phyloP scores from a whole-genome alignment of 2,329 filamentous ascomycete species.

The Alternaria dauci region DNA sequence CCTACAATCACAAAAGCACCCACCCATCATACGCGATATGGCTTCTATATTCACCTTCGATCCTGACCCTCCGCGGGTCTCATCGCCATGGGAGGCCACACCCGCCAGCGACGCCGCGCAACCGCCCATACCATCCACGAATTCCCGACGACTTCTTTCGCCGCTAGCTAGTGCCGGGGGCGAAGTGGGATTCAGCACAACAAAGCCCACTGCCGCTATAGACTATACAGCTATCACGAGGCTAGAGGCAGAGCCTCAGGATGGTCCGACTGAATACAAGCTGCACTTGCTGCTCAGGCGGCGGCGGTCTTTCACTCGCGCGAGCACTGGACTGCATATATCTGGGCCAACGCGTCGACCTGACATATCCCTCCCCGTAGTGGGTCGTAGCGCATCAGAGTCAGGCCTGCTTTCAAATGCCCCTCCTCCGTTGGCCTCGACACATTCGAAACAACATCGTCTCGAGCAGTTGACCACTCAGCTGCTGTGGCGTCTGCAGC shows the following conservation, averaged over 20 bases:
- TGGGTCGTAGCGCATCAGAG: constrained; percentile 43
- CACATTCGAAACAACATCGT: constrained; percentile 79
- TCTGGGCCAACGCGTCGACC: constrained; percentile 61
- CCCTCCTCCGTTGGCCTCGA: constrained; percentile 60
- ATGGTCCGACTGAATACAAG: constrained; percentile 96
- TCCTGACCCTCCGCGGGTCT: constrained; percentile 83
- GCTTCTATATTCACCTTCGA: constrained; percentile 97
- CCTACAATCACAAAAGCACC: not conserved
- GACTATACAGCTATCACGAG: constrained; percentile 66
- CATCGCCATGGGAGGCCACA: constrained; percentile 87
- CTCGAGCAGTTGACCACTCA: constrained; percentile 94
- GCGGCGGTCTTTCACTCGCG: constrained; percentile 74
- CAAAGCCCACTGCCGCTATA: constrained; percentile 19
- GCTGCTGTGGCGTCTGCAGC: constrained; percentile 90
- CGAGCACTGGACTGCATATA: constrained; percentile 69
- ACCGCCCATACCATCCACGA: constrained; percentile 25
- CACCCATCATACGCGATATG: constrained; percentile 61
- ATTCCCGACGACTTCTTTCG: constrained; percentile 26
- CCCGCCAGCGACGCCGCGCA: constrained; percentile 34
- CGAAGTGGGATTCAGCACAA: constrained; percentile 7
- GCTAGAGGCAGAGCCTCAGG: constrained; percentile 88
- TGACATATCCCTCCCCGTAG: constrained; percentile 40
- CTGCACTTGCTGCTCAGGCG: constrained; percentile 85
- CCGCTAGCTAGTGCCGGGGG: constrained; percentile 14
- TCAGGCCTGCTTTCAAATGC: constrained; percentile 40